Base-by-base conservation (phyloP, 73 alveolate genomes). In the Effrenium voratum region DNA sequence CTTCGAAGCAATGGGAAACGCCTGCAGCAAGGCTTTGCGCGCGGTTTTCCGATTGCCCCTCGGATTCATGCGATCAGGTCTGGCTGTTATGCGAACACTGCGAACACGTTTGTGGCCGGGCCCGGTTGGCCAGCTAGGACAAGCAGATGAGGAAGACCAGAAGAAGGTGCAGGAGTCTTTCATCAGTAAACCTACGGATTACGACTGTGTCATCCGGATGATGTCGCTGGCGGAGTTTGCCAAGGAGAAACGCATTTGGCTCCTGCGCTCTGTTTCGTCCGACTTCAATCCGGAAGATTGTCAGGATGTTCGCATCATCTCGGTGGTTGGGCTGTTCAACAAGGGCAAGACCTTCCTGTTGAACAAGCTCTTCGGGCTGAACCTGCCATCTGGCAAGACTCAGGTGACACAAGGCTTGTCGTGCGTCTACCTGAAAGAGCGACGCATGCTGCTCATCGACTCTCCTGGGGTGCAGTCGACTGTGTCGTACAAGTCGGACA, bases 391-490 rank as follows among this genome's bases (percentile, higher is more conserved):
- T 28, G 94, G 94, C 94, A 55, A 41, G 34, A 85, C 94, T 22
- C 59, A 85, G 19, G 94, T 55, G 82, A 85, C 94, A 13, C 82
- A 85, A 60, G 94, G 94, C 94, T 30, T 85, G 47, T 85, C 82
- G 30, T 85, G 80, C 26, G 82, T 85, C 40, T 85, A 85, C 81
- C 30, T 85, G 46, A 85, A 85, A 70, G 94, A 85, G 13, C 94
- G 94, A 43, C 44, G 47, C 32, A 85, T 85, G 94, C 82, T 85
- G 3, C 32, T 85, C 57, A 55, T 85, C 43, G 94, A 85, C 45
- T 85, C 94, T 2, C 94, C 94, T 5, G 94, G 94, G 36, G 94
- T 85, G 94, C 94, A 85, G 66, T 85, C 94, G n/a, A 85, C 94
- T 3, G 94, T 85, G 38, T 85, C 94, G 40, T 85, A 57, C 94